Percentiles rank a stretch among this genome's conserved stretches.
These are phyloP conservation scores for Acanthamoeba lenticulata DNA, from an alignment of 208 protist species.

Conservation along the genomic window DNA sequence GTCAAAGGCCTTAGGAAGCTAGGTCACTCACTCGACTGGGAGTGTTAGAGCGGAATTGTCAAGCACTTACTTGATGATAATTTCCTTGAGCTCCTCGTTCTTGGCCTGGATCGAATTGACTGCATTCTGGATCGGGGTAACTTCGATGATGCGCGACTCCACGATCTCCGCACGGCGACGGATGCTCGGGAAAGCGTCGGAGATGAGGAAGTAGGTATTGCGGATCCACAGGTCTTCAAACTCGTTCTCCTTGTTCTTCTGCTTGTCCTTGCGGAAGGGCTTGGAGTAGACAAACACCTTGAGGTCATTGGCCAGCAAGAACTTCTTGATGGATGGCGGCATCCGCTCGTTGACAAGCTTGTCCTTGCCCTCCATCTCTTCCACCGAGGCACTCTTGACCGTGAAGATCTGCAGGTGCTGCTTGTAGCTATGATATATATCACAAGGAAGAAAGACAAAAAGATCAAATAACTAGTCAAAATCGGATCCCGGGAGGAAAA, in stretches of 20 bases:
- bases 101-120: conserved; percentile 75
- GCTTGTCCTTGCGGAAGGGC: conserved; percentile 75
- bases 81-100: conserved; percentile 77
- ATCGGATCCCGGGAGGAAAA: too few species aligned
- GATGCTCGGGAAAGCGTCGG: conserved; percentile 76
- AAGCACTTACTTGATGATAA: conserved; percentile 54
- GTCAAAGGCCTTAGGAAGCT: not conserved
- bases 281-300: conserved; percentile 80
- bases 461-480: too few species aligned
- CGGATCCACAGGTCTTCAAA: conserved; percentile 79
- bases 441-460: too few species aligned
- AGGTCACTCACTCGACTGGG: too few species aligned
- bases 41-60: too few species aligned
- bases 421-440: conserved; percentile 24
- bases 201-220: conserved; percentile 73
- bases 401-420: conserved; percentile 71
- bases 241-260: conserved; percentile 69
- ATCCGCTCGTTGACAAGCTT: conserved; percentile 46
- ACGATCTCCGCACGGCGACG: conserved; percentile 72
- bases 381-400: conserved; percentile 36
- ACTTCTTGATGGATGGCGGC: conserved; percentile 62
- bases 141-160: conserved; percentile 49
- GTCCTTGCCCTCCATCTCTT: conserved; percentile 67
- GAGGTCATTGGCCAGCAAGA: conserved; percentile 62
- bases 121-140: conserved; percentile 78